Evolutionary conservation across 345 rosid species (phyloP).

Genomic region (Melastoma malabathricum): DNA sequence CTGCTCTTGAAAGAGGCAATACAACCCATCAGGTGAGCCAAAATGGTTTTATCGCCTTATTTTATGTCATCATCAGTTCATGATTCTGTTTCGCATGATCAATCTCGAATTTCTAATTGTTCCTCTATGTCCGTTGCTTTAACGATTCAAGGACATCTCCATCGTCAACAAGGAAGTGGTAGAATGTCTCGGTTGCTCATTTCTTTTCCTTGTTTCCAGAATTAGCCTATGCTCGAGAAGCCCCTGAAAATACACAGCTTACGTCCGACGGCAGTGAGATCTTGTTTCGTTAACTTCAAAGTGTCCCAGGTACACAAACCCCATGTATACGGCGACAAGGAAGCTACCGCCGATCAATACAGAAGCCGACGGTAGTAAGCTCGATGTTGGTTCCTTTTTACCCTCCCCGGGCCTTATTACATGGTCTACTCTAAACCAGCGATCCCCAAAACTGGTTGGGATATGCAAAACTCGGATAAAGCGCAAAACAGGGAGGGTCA

Average conservation of each 20-base stretch:
- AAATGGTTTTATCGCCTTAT: background rate
- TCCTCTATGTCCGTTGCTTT: background rate
- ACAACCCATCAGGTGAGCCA: constrained; percentile 58
- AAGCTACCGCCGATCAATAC: background rate
- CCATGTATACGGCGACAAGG: constrained; percentile 1
- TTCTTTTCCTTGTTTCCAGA: constrained; percentile 25
- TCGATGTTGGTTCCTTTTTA: too few species aligned
- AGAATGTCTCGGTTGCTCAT: background rate
- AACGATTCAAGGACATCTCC: background rate
- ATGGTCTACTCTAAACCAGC: too few species aligned
- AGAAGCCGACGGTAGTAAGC: too few species aligned
- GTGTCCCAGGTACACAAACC: too few species aligned
- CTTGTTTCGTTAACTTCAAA: background rate
- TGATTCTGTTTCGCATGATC: too few species aligned
- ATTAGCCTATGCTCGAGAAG: constrained; percentile 56
- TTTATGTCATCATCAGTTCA: too few species aligned
- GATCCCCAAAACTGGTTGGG: too few species aligned
- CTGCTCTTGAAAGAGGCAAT: constrained; percentile 59
- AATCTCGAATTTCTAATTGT: too few species aligned
- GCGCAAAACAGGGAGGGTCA: too few species aligned
- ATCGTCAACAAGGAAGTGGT: too few species aligned
- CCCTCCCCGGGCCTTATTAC: too few species aligned
- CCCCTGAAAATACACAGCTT: constrained; percentile 69
- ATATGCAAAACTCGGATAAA: too few species aligned
- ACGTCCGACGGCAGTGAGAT: constrained; percentile 9